phyloP scores from a whole-genome alignment of 2,329 filamentous ascomycete genomes.

The Paramyrothecium roridum region DNA sequence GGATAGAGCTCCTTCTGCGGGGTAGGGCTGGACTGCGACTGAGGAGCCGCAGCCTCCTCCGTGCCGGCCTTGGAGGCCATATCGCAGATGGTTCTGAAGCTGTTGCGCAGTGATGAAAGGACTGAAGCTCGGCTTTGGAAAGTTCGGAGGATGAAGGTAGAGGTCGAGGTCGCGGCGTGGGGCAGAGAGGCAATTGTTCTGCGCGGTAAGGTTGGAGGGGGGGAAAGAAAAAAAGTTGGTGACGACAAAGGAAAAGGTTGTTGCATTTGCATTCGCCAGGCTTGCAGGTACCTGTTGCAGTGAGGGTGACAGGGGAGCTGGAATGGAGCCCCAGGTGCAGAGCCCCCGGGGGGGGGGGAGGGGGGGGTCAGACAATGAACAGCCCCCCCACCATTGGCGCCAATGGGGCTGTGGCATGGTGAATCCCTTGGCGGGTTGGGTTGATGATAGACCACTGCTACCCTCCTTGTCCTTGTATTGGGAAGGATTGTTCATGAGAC shows the following conservation, averaged over 20 bases:
- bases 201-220: too few relatives aligned
- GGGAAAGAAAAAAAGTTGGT: background rate
- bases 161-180: too few relatives aligned
- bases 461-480: too few relatives aligned
- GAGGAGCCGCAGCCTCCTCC: constrained; percentile 18
- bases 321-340: background rate
- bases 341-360: too few relatives aligned
- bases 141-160: too few relatives aligned
- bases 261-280: background rate
- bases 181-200: too few relatives aligned
- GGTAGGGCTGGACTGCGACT: constrained; percentile 17
- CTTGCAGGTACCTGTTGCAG: background rate
- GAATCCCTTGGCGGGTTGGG: background rate
- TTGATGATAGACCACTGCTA: background rate
- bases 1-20: constrained; percentile 56
- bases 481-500: too few relatives aligned
- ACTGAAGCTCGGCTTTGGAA: too few relatives aligned
- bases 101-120: too few relatives aligned
- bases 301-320: background rate
- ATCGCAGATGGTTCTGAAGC: background rate
- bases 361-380: too few relatives aligned
- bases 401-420: background rate
- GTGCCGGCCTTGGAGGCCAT: constrained; percentile 15
- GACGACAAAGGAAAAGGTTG: background rate
- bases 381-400: background rate